Evolutionary conservation across 441 rosid genomes (phyloP), one percentile per base, ranked within the genome.

Genomic region (Erysimum cheiri): DNA sequence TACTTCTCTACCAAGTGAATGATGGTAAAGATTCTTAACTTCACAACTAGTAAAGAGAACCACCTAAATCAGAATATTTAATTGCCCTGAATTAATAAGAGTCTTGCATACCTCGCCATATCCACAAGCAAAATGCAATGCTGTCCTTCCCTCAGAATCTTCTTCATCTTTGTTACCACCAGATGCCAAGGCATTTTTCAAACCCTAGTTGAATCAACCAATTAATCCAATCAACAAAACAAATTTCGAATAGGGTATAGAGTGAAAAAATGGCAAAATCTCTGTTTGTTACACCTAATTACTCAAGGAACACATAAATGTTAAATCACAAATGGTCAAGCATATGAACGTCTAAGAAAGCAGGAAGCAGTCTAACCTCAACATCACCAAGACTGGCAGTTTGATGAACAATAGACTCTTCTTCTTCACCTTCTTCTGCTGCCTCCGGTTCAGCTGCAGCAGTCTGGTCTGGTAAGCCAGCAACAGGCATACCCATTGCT

Each of bases 61-160:
- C 26, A 60, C 0, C 59, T n/a, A 70, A 11, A 40, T 5, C 22
- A 1, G 13, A 40, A 46, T 26, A 28, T 54, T 31, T 44, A 14
- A 19, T 50, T 29, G 1, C 65, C 57, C 31, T 37, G 53, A 6
- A 40, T 5, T 24, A 39, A 54, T 36, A 47, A 61, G 26, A 72
- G 24, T 63, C 24, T 41, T 67, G 19, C 73, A 68, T 85, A 96
- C 99, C 98, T 92, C 98, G 33, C 99, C 99, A 68, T 93, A 93
- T 68, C 99, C 99, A 74, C 99, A 96, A 46, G 99, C 89, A 84
- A 93, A 96, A 87, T 96, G 99, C 77, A 96, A 81, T 40, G 99
- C 98, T 43, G 96, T 93, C 77, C 99, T 87, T 75, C 98, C 99
- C 79, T 96, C 98, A 3, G 99, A 86, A 85, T 96, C 99, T 78